Conservation (phyloP, 2,329 filamentous ascomycete species). For the Epichloe sibirici region DNA sequence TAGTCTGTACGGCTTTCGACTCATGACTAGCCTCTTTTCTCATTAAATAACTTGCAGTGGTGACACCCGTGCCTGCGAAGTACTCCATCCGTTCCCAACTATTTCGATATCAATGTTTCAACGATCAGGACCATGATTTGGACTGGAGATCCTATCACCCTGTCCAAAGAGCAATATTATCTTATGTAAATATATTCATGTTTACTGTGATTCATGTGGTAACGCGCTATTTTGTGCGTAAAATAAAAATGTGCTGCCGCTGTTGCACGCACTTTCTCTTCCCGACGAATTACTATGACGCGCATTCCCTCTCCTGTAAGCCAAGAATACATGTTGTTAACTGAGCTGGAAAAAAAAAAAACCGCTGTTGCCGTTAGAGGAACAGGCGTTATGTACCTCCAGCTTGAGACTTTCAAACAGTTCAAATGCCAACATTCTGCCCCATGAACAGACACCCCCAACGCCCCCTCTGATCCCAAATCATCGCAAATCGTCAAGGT, state of each 20-base stretch:
- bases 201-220: not conserved
- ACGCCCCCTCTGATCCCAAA: not conserved
- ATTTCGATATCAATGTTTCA: not conserved
- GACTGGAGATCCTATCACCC: not conserved
- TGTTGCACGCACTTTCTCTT: not conserved
- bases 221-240: constrained; percentile 1
- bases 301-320: not conserved
- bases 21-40: not conserved
- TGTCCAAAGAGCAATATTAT: not conserved
- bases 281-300: not conserved
- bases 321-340: not conserved
- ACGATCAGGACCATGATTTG: not conserved
- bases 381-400: not conserved
- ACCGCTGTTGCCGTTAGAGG: not conserved
- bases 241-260: constrained; percentile 3
- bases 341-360: not conserved
- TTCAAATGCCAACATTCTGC: not conserved
- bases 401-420: not conserved
- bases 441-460: not conserved
- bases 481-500: not conserved
- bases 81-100: not conserved
- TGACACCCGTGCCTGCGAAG: not conserved
- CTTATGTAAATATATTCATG: not conserved
- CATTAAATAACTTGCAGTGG: not conserved
- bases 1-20: not conserved